Evolutionary conservation across 192 early-diverging fungal species (phyloP).

Genomic region (Coemansia sp.): DNA sequence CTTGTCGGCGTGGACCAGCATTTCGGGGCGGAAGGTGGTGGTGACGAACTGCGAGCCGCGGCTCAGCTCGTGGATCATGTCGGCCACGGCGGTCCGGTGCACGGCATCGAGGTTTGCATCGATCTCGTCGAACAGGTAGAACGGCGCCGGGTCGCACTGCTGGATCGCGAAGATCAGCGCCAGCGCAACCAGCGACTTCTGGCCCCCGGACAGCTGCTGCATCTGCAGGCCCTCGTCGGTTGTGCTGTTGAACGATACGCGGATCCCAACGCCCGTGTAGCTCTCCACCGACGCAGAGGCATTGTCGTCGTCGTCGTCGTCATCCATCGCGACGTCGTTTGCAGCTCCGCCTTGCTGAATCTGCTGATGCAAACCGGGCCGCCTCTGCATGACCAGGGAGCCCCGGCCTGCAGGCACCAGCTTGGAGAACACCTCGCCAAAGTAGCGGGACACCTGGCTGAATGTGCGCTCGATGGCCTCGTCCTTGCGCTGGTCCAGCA

Average conservation of each 20-base stretch:
- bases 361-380: constrained; percentile 54
- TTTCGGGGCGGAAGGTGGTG: constrained; percentile 96
- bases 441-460: constrained; percentile 85
- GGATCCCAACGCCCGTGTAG: constrained; percentile 89
- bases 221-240: constrained; percentile 84
- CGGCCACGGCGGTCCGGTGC: constrained; percentile 90
- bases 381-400: constrained; percentile 80
- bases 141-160: constrained; percentile 96
- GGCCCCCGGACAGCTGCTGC: constrained; percentile 96
- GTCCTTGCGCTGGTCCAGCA: constrained; percentile 94
- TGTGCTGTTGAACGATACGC: constrained; percentile 92
- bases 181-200: constrained; percentile 96
- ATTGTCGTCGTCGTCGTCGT: not conserved
- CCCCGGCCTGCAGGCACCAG: constrained; percentile 88
- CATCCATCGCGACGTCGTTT: constrained; percentile 46
- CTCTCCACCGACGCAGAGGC: constrained; percentile 63
- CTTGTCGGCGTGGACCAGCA: constrained; percentile 88
- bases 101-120: constrained; percentile 96
- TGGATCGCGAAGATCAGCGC: constrained; percentile 99
- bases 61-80: constrained; percentile 89
- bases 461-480: constrained; percentile 97
- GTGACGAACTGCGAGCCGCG: constrained; percentile 92
- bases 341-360: constrained; percentile 32
- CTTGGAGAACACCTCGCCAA: constrained; percentile 83
- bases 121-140: constrained; percentile 99